Evolutionary conservation across 2,329 filamentous ascomycete genomes (phyloP).

Genomic region (Venturia effusa): DNA sequence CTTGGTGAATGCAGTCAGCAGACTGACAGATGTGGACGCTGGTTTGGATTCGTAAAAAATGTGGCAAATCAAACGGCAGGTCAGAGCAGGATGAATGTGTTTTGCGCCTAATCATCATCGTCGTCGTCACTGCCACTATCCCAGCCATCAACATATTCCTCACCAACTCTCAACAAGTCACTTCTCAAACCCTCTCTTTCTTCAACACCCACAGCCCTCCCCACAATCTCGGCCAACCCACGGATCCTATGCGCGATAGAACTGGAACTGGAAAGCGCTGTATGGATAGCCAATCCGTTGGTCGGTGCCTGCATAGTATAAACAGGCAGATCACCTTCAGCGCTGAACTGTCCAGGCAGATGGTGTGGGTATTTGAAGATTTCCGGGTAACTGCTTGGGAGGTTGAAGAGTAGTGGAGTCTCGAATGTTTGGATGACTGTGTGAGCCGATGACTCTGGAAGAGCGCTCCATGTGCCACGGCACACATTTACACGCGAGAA

Average conservation of each 20-base stretch:
- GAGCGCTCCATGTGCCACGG: neutral
- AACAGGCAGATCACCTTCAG: neutral
- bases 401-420: slow-evolving; percentile 51
- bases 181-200: slow-evolving; percentile 79
- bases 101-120: slow-evolving; percentile 44
- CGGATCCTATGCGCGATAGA: slow-evolving; percentile 60
- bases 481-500: slow-evolving; percentile 1
- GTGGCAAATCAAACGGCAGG: neutral
- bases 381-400: slow-evolving; percentile 73
- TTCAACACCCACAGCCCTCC: slow-evolving; percentile 55
- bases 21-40: neutral
- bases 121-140: slow-evolving; percentile 52
- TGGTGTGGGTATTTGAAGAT: slow-evolving; percentile 48
- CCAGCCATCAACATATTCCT: slow-evolving; percentile 85
- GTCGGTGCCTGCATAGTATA: neutral
- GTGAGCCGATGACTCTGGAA: neutral
- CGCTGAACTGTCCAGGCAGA: slow-evolving; percentile 19
- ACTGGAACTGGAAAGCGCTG: slow-evolving; percentile 61
- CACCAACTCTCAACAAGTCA: slow-evolving; percentile 68
- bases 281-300: slow-evolving; percentile 33
- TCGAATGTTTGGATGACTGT: slow-evolving; percentile 1
- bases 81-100: neutral
- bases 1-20: neutral
- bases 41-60: neutral
- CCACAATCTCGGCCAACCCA: slow-evolving; percentile 51